Evolutionary conservation across 441 rosid species (phyloP).

Genomic region (Populus hybrid): DNA sequence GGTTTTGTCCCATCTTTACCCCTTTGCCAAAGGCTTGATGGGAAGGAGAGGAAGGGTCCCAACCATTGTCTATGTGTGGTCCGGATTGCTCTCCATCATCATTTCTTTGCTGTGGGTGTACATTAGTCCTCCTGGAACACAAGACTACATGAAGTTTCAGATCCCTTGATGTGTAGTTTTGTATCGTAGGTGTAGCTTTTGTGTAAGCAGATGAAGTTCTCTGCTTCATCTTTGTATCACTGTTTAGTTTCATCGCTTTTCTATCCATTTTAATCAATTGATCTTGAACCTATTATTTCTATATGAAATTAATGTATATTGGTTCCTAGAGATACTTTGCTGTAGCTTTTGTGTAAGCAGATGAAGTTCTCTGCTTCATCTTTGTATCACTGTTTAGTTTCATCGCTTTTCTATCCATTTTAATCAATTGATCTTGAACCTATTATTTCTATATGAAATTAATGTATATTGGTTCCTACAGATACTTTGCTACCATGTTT

Average conservation of each 20-base stretch:
- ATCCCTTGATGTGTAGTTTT: slow-evolving; percentile 36
- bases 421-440: background rate
- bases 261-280: background rate
- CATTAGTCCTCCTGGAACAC: slow-evolving; percentile 54
- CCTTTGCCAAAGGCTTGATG: slow-evolving; percentile 72
- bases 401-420: background rate
- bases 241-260: background rate
- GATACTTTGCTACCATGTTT: background rate
- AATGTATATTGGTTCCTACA: background rate
- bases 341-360: background rate
- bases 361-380: slow-evolving; percentile 41
- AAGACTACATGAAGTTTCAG: slow-evolving; percentile 55
- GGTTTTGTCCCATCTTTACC: slow-evolving; percentile 66
- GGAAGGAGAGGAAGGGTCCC: slow-evolving; percentile 65
- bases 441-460: background rate
- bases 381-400: slow-evolving; percentile 4
- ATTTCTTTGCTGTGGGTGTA: slow-evolving; percentile 56
- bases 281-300: background rate
- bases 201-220: slow-evolving; percentile 27
- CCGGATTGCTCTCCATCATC: slow-evolving; percentile 51
- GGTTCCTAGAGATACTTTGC: background rate
- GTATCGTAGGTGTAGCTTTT: background rate
- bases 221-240: slow-evolving; percentile 29
- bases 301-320: background rate
- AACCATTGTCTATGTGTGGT: slow-evolving; percentile 63